Evolutionary conservation across 106 monocot genomes (phyloP), one percentile per base, ranked within the genome.

Genomic region (Platanthera zijinensis): DNA sequence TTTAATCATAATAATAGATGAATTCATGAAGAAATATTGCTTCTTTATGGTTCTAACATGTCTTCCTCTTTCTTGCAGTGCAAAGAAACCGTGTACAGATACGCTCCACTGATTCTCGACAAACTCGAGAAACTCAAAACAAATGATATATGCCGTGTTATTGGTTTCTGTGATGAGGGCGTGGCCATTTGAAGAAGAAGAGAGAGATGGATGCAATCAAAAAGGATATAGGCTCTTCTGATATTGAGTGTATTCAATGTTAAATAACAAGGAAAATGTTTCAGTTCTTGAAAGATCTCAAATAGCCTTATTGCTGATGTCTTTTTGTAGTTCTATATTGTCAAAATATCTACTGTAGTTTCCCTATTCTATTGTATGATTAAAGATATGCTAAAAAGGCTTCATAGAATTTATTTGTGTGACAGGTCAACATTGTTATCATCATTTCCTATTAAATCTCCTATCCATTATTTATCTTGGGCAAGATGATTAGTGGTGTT

Each of bases 71-170:
- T 48, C 48, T 71, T 71, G 5, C 28, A 71, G 70, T 71, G 70
- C 48, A 71, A 71, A 48, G 70, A 48, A 48, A 71, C 70, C 6
- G 70, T 71, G 48, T 71, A 71, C 48, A 71, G 18, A 9, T 71
- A 48, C n/a, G 70, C 70, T 48, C 70, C 70, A 10, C 17, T 15
- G 45, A 48, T 71, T 13, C 48, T 71, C 10, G 48, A 14, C 70
- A 46, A 71, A 71, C 70, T 71, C 10, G 70, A 71, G 48, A 71
- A 48, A 48, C 48, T 71, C 48, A 71, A 71, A 48, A 17, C 70
- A 48, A 48, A n/a, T 48, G 70, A 71, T 71, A 9, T 71, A 46
- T 71, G 70, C 0, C 70, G 70, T 17, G 45, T 71, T 71, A 48
- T 71, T 6, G 70, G 48, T 48, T 48, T 71, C 48, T 71, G 70